phyloP scores from a whole-genome alignment of 176 grass and related monocot genomes.

The Ananas comosus region DNA sequence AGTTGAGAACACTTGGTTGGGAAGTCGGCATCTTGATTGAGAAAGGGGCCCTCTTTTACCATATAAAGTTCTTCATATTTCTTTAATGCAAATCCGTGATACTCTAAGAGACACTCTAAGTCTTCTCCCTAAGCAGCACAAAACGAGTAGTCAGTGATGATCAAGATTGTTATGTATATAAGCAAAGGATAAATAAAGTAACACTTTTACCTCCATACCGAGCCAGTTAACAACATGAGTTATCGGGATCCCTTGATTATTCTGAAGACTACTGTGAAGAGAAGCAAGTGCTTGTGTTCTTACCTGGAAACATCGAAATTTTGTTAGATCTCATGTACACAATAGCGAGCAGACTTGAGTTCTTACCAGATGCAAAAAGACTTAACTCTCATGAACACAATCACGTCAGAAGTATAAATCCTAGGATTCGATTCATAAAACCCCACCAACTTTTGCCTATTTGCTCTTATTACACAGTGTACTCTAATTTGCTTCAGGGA shows the following conservation, averaged over 20 bases:
- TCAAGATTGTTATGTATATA: background rate
- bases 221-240: conserved; percentile 61
- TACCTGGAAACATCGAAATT: conserved; percentile 41
- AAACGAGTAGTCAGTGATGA: background rate
- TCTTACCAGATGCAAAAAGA: too few relatives aligned
- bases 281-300: conserved; percentile 83
- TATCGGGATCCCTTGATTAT: conserved; percentile 83
- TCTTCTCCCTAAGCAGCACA: conserved; percentile 52
- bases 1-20: conserved; percentile 52
- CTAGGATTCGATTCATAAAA: too few relatives aligned
- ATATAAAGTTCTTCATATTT: conserved; percentile 71
- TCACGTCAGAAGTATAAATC: too few relatives aligned
- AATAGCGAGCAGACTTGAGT: conserved; percentile 7
- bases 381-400: too few relatives aligned
- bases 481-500: too few relatives aligned
- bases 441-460: too few relatives aligned
- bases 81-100: conserved; percentile 74
- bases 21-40: conserved; percentile 57
- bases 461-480: too few relatives aligned
- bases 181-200: background rate
- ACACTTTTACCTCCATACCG: conserved; percentile 56
- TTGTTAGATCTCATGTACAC: conserved; percentile 21
- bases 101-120: conserved; percentile 51
- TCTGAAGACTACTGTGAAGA: conserved; percentile 77
- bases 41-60: conserved; percentile 80